Base-by-base conservation (phyloP, 805 yeast species). In the Priceomyces haplophilus region DNA sequence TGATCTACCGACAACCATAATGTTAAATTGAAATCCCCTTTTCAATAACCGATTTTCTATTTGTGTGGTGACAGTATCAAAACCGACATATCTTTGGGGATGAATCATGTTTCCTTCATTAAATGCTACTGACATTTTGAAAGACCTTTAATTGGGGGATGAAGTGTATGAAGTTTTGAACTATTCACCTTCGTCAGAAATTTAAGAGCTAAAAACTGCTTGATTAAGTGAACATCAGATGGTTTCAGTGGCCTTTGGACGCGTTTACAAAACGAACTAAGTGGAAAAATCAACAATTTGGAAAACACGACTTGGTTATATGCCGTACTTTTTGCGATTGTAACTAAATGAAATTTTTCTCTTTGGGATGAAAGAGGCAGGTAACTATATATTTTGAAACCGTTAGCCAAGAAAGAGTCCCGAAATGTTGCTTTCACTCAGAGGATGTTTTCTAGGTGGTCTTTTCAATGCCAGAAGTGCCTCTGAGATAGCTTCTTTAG, bases 1-100 rank as follows among this genome's bases (percentile, higher is more conserved):
- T 7, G 96, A 85, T 50, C 68, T 57, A 40, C 95, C 99, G 37
- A 91, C 98, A 38, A 87, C 84, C 93, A 93, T 89, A 38, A 93
- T 69, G 61, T 93, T 93, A 68, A 93, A 85, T 61, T 88, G 91
- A 68, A 93, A 93, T 3, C 99, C 99, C 55, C 90, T 78, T 65
- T 88, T 90, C 64, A 93, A 74, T 54, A 93, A 72, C 53, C 97
- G 80, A 64, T 84, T 88, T 66, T 93, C 97, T 59, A 93, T 93
- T 69, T 93, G 99, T 29, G 85, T 78, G 39, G 98, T 91, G 67
- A 93, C 91, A 48, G 97, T 84, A 67, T 93, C 98, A 62, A 93
- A 91, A 36, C 99, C 99, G 50, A 93, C 98, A 63, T 90, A 90
- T 43, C 81, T 78, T 37, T 73, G 67, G 19, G 97, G 96, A 48